Evolutionary conservation across 306 rosid species (phyloP).

Genomic region (Trifolium fragiferum): DNA sequence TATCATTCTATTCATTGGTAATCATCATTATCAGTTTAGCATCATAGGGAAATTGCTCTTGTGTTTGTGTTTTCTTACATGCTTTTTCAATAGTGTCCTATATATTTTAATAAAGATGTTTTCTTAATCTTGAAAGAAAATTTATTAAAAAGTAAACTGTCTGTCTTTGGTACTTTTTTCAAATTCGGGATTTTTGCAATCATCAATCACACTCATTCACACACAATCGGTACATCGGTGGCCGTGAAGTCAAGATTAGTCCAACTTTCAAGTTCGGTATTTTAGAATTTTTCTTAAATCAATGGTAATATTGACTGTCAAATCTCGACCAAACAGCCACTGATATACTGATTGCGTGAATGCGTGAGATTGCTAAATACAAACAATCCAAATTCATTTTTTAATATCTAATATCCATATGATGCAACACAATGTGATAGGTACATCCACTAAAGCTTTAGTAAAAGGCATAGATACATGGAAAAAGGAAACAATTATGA

Average conservation of each 20-base stretch:
- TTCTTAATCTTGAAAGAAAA: too few species aligned
- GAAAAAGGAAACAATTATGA: conserved; percentile 79
- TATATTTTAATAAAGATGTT: too few species aligned
- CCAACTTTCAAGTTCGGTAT: too few species aligned
- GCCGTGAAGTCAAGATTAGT: too few species aligned
- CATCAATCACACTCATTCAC: too few species aligned
- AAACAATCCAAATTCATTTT: not conserved
- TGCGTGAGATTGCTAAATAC: not conserved
- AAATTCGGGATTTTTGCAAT: too few species aligned
- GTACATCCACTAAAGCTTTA: conserved; percentile 76
- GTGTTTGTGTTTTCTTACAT: too few species aligned
- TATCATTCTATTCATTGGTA: conserved; percentile 76
- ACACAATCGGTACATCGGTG: too few species aligned
- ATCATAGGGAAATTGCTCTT: not conserved
- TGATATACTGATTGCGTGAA: not conserved
- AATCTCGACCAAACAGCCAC: not conserved
- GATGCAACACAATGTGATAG: conserved; percentile 43
- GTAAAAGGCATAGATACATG: conserved; percentile 76
- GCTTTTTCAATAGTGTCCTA: too few species aligned
- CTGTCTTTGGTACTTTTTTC: too few species aligned
- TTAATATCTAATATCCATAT: not conserved
- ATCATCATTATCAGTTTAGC: not conserved
- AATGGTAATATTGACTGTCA: not conserved
- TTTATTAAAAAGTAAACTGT: too few species aligned
- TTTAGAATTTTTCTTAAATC: too few species aligned